Evolutionary conservation across 192 early-diverging fungal species (phyloP).

Genomic region (Coemansia reversa): DNA sequence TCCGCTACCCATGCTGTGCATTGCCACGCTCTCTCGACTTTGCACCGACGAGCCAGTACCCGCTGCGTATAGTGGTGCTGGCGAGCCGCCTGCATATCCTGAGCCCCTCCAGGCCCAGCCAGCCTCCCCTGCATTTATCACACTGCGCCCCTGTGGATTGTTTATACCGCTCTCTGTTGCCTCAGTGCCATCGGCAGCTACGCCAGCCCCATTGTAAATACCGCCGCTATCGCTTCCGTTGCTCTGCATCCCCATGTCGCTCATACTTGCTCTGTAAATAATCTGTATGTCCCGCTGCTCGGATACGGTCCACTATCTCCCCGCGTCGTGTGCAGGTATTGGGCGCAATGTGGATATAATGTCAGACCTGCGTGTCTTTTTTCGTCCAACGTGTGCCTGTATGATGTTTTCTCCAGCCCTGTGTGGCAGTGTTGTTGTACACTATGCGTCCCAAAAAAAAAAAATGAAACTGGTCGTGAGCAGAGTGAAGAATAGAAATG

Average conservation of each 20-base stretch:
- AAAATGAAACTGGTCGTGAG: background rate
- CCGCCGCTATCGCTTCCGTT: background rate
- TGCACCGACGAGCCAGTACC: background rate
- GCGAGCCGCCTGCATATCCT: background rate
- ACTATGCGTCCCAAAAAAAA: conserved; percentile 1
- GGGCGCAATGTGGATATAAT: background rate
- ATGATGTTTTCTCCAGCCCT: background rate
- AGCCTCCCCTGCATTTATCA: conserved; percentile 9
- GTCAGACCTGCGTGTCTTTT: background rate
- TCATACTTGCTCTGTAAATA: conserved; percentile 3
- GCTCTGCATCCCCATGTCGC: background rate
- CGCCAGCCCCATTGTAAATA: conserved; percentile 12
- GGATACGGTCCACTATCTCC: background rate
- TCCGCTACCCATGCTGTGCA: conserved; percentile 4
- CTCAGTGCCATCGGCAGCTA: conserved; percentile 1
- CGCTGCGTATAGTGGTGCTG: background rate
- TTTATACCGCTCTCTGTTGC: conserved; percentile 1
- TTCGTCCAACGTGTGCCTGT: background rate
- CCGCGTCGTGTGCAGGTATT: background rate
- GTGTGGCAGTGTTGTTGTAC: background rate
- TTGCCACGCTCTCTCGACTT: background rate
- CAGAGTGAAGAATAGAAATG: background rate
- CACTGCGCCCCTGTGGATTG: conserved; percentile 22
- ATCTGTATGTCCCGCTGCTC: background rate
- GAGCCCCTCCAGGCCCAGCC: background rate